A percentile compares a stretch with the other conserved stretches of the same genome.
phyloP scores from a whole-genome alignment of 208 protist genomes.

The Trypanosoma lewisi region DNA sequence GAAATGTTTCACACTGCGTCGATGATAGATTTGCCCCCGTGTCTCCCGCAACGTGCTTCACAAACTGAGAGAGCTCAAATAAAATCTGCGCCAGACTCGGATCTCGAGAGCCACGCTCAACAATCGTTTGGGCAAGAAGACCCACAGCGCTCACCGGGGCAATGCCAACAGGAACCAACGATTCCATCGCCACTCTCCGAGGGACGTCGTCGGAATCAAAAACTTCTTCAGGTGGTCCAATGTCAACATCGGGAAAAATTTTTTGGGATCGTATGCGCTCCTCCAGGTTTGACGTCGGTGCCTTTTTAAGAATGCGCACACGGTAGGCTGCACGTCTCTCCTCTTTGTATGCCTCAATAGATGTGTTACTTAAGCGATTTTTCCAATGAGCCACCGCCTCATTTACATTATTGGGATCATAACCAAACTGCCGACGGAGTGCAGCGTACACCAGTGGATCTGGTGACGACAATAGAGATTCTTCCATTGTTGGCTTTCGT shows the following conservation, averaged over 20 bases:
- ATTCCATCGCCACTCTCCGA: conserved; percentile 49
- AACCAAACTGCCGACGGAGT: conserved; percentile 84
- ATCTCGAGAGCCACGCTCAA: conserved; percentile 83
- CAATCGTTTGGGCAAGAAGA: conserved; percentile 67
- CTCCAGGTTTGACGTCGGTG: conserved; percentile 55
- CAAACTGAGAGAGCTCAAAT: conserved; percentile 47
- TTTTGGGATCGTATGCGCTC: conserved; percentile 57
- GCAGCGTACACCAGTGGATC: conserved; percentile 52
- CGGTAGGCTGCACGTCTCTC: conserved; percentile 79
- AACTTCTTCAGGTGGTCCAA: conserved; percentile 42
- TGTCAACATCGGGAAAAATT: conserved; percentile 80
- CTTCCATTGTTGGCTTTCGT: conserved; percentile 51
- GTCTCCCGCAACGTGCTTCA: conserved; percentile 40
- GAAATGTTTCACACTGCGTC: conserved; percentile 57
- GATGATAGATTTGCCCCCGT: conserved; percentile 34
- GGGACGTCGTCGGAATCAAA: conserved; percentile 7
- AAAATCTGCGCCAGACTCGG: conserved; percentile 49
- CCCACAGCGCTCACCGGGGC: conserved; percentile 50
- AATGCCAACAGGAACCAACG: conserved; percentile 50
- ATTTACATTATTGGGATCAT: conserved; percentile 63
- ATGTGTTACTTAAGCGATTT: conserved; percentile 41
- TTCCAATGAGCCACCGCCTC: conserved; percentile 80
- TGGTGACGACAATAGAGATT: conserved; percentile 64
- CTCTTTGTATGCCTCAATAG: conserved; percentile 53
- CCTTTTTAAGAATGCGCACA: conserved; percentile 63